Base-by-base conservation (phyloP, 306 rosid genomes). In the Coriaria nepalensis region DNA sequence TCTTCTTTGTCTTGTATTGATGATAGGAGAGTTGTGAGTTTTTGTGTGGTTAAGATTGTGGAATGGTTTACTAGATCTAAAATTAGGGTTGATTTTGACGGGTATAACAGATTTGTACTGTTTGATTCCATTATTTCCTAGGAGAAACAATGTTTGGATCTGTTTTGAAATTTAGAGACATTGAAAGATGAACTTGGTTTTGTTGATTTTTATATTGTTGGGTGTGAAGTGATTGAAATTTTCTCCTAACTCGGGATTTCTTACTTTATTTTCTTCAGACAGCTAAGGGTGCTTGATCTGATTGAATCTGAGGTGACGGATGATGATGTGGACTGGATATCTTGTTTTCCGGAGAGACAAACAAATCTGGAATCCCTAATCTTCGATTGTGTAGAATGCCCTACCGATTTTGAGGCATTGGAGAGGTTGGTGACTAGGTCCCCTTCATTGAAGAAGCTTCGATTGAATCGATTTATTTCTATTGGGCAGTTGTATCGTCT, bases 391-490 rank as follows among this genome's bases (percentile, higher is more conserved):
- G 75, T 82, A 8, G 94, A 79, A 8, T 55, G 64, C 46, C 73
- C 59, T 3, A 37, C 79, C 45, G 77, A 75, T 71, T 79, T 82
- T 0, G 83, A 70, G 59, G 90, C 96, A 7, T 78, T 87, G 86
- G 96, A 87, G 71, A 56, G 66, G 63, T 63, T 87, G 40, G 96
- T 79, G 69, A 68, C 68, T 33, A 70, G 96, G 77, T 87, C 96
- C 2, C 94, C 94, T 42, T 53, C 8, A 4, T 73, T 87, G 76
- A 82, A 68, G 78, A 87, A 77, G 64, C 92, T 87, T 35, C 53
- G 81, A 38, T 61, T 79, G 77, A 86, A 79, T 51, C 64, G 70
- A 5, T 6, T 5, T 43, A 79, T 79, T 57, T 65, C 94, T 20
- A 72, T 87, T 49, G 53, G 70, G 53, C 78, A 75, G 63, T 57